Conservation (phyloP, 1,139 yeast genomes). For the Oligophagozyma castellii region DNA sequence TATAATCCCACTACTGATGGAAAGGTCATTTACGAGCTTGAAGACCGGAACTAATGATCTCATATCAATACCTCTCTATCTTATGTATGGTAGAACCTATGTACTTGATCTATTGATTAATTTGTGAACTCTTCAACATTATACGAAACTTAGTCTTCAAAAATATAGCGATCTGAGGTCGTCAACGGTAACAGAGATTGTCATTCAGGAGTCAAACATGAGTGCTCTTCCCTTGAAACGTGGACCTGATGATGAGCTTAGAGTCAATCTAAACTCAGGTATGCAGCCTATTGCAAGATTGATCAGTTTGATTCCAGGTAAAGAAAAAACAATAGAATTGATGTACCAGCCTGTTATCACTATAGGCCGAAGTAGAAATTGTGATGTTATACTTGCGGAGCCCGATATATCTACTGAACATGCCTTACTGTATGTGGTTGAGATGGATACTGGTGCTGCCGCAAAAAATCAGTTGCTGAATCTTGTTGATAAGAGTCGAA, state of each 20-base stretch:
- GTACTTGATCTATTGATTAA: too few relatives aligned
- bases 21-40: constrained; percentile 48
- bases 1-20: constrained; percentile 55
- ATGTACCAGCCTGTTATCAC: constrained; percentile 9
- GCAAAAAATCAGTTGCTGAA: constrained; percentile 33
- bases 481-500: constrained; percentile 47
- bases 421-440: constrained; percentile 35
- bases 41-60: constrained; percentile 30
- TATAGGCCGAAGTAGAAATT: constrained; percentile 50
- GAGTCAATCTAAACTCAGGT: too few relatives aligned
- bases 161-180: too few relatives aligned
- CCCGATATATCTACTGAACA: constrained; percentile 57
- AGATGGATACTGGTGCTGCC: constrained; percentile 26
- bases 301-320: constrained; percentile 23
- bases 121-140: too few relatives aligned
- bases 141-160: too few relatives aligned
- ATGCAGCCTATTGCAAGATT: constrained; percentile 5
- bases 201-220: too few relatives aligned
- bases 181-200: too few relatives aligned
- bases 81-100: too few relatives aligned
- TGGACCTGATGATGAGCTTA: too few relatives aligned
- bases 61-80: too few relatives aligned
- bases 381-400: constrained; percentile 43
- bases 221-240: too few relatives aligned
- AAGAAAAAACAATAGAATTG: constrained; percentile 16